Conservation (phyloP, 352 stramenopile genomes). For the Phytophthora pini region DNA sequence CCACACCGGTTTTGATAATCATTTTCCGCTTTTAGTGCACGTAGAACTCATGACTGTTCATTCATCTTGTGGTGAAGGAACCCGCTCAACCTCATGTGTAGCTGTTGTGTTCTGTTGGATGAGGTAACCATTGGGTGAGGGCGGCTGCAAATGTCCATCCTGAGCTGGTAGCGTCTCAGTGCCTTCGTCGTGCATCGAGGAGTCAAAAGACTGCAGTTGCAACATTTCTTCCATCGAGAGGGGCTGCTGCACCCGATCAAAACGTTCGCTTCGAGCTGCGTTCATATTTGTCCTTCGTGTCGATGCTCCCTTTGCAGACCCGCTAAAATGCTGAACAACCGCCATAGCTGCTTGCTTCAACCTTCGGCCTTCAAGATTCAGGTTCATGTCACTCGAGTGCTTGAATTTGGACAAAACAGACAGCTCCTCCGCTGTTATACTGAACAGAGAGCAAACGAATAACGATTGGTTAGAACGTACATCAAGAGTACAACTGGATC, state of each 20-base stretch:
- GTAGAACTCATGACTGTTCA: neutral
- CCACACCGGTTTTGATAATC: neutral
- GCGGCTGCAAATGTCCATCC: conserved; percentile 10
- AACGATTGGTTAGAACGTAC: neutral
- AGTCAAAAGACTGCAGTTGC: conserved; percentile 38
- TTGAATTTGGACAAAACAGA: conserved; percentile 66
- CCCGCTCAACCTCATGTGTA: conserved; percentile 4
- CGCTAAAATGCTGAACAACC: conserved; percentile 47
- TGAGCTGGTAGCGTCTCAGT: conserved; percentile 1
- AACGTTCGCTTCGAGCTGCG: conserved; percentile 16
- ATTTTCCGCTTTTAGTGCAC: neutral
- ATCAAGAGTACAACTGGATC: neutral
- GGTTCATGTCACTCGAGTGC: conserved; percentile 59
- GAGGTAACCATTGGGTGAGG: conserved; percentile 32
- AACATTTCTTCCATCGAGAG: conserved; percentile 41
- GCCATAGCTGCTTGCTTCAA: conserved; percentile 66
- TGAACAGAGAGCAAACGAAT: conserved; percentile 12
- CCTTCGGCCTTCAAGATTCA: conserved; percentile 66
- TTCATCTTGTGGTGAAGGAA: conserved; percentile 14
- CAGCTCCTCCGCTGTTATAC: conserved; percentile 52
- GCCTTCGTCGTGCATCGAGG: conserved; percentile 32
- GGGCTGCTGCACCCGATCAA: conserved; percentile 31
- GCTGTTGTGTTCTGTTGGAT: conserved; percentile 13
- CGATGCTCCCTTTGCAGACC: conserved; percentile 10
- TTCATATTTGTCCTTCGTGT: conserved; percentile 2